A percentile compares a stretch with the other conserved stretches of the same genome.
These are phyloP conservation scores for Cladosporium sp. DNA, from an alignment of 2,329 filamentous ascomycete genomes.

Conservation along the genomic window DNA sequence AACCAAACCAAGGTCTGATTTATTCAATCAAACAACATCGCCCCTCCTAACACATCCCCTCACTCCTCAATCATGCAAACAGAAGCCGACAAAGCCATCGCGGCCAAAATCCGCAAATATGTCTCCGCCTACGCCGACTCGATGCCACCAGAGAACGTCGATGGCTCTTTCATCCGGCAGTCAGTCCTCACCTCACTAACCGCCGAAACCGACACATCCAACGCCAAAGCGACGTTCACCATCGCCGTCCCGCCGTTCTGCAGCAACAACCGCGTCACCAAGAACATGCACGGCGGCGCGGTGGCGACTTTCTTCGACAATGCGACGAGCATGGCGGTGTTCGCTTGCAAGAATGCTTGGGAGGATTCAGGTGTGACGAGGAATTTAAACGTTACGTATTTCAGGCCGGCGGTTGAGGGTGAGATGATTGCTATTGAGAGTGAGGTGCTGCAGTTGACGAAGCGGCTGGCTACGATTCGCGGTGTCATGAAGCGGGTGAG, in stretches of 20 bases:
- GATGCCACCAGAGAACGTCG: conserved; percentile 3
- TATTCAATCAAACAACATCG: too few species aligned
- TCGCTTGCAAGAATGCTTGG: conserved; percentile 36
- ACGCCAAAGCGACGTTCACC: conserved; percentile 4
- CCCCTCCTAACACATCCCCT: background rate
- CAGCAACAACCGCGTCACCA: conserved; percentile 6
- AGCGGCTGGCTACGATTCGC: conserved; percentile 36
- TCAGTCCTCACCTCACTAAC: background rate
- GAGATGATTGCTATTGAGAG: conserved; percentile 39
- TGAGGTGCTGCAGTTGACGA: conserved; percentile 42
- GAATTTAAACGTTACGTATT: conserved; percentile 43
- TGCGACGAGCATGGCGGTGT: conserved; percentile 41
- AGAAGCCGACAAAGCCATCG: background rate
- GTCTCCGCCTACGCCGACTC: background rate
- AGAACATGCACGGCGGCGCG: conserved; percentile 36
- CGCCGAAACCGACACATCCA: background rate
- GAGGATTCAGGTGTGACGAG: conserved; percentile 38
- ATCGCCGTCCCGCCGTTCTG: conserved; percentile 1
- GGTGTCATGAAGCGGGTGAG: conserved; percentile 38
- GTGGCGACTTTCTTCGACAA: conserved; percentile 55
- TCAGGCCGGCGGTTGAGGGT: conserved; percentile 40
- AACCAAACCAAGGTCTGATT: too few species aligned
- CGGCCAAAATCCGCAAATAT: background rate
- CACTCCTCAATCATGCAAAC: background rate
- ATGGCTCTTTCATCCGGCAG: conserved; percentile 1